These are phyloP conservation scores for Acer yangbiense DNA, from an alignment of 345 rosid species.

Conservation along the genomic window DNA sequence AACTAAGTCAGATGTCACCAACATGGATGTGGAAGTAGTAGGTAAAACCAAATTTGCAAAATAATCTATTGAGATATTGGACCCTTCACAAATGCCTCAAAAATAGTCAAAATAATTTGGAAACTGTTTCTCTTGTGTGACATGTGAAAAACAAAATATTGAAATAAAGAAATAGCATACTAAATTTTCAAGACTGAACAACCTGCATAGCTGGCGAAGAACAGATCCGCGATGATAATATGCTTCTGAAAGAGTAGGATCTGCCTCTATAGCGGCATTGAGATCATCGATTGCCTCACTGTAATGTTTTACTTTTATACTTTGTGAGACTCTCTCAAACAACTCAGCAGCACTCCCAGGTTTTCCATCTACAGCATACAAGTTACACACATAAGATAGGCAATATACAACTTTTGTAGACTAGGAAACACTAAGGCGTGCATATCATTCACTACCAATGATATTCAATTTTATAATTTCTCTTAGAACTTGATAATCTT, in stretches of 20 bases:
- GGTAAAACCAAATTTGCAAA: neutral
- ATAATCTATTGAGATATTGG: neutral
- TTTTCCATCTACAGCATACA: constrained; percentile 56
- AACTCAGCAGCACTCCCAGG: constrained; percentile 65
- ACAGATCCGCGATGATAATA: constrained; percentile 73
- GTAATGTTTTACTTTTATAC: constrained; percentile 74
- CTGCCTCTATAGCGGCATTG: constrained; percentile 89
- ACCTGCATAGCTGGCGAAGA: constrained; percentile 96
- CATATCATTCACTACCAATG: neutral
- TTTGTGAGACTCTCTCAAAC: constrained; percentile 75
- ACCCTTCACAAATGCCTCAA: neutral
- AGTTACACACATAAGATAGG: neutral
- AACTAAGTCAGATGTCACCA: neutral
- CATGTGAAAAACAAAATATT: neutral
- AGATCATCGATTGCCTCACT: constrained; percentile 92
- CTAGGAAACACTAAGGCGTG: constrained; percentile 2
- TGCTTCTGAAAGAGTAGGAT: constrained; percentile 91
- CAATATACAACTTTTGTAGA: neutral
- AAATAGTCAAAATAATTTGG: neutral
- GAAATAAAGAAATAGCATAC: neutral
- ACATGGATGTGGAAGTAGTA: neutral
- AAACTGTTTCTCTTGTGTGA: neutral
- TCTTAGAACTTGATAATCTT: neutral
- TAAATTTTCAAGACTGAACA: neutral
- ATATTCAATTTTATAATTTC: neutral